phyloP scores from a whole-genome alignment of 345 rosid genomes.

The Isatis tinctoria region DNA sequence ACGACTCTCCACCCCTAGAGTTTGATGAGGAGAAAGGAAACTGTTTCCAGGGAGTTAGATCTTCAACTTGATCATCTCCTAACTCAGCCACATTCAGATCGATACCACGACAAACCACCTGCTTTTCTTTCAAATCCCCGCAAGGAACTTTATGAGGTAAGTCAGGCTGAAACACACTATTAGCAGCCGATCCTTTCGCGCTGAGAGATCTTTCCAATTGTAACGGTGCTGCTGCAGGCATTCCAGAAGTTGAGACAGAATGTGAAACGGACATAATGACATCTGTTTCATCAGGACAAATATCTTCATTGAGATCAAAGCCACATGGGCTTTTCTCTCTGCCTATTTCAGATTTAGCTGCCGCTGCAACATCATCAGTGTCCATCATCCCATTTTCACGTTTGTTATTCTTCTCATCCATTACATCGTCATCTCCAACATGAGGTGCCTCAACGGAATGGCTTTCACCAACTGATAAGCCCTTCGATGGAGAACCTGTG shows the following conservation, averaged over 20 bases:
- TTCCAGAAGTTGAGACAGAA: constrained; percentile 48
- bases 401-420: constrained; percentile 34
- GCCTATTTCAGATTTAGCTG: constrained; percentile 45
- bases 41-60: constrained; percentile 41
- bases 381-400: constrained; percentile 37
- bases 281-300: constrained; percentile 72
- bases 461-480: constrained; percentile 40
- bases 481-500: constrained; percentile 34
- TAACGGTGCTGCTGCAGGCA: constrained; percentile 57
- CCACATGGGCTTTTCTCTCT: constrained; percentile 54
- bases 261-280: constrained; percentile 39
- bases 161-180: constrained; percentile 70
- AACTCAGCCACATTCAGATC: constrained; percentile 83
- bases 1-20: constrained; percentile 56
- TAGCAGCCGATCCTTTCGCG: constrained; percentile 71
- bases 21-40: constrained; percentile 49
- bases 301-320: constrained; percentile 87
- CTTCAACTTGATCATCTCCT: constrained; percentile 65
- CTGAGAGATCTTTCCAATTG: constrained; percentile 70
- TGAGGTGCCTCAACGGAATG: constrained; percentile 38
- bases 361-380: constrained; percentile 44
- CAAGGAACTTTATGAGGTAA: constrained; percentile 57
- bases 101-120: constrained; percentile 48
- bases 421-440: constrained; percentile 30
- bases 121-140: constrained; percentile 42